Base-by-base conservation (phyloP, 179 eudicot genomes). In the Corrigiola litoralis region DNA sequence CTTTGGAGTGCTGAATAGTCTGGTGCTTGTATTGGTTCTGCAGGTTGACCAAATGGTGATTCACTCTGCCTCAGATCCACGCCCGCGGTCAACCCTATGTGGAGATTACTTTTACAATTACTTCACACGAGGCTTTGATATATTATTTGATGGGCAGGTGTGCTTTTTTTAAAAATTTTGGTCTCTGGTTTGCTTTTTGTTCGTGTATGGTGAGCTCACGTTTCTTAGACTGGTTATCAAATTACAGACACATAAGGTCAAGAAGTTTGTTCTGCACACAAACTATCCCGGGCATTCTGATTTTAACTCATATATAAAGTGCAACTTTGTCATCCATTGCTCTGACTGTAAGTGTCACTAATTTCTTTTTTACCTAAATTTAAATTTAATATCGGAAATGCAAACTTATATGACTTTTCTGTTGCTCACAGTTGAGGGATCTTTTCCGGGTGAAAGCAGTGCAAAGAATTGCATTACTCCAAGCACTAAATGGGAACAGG, bases 1-100 rank as follows among this genome's bases (percentile, higher is more conserved):
- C 13, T 58, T 31, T 66, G 36, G 23, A 65, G 20, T 56, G 25
- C 34, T 45, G 32, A 44, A 29, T 21, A 28, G 12, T 55, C 51
- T 50, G 37, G 14, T 46, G 28, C 51, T 14, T 34, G 18, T 60
- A 41, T 46, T 45, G 23, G 56, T 65, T 69, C 45, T 38, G 61
- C 82, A 94, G 97, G 97, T 94, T 60, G 99, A 94, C 65, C 99
- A 94, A 77, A 94, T 94, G 99, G 97, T 94, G 49, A 94, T 94
- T 68, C 99, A 94, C 79, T 94, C 96, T 18, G 90, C 91, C 42
- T 84, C 91, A 5, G 97, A 94, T 81, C 94, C 87, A 45, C 80
- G 91, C 23, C 99, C 99, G 44, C 72, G 84, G 60, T 84, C 89
- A 28, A 94, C 97, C 40, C 88, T 94, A 24, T 94, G 99, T 74